Evolutionary conservation across 169 alveolate species (phyloP), one percentile per base, ranked within the genome.

Genomic region (Theileria annulata): DNA sequence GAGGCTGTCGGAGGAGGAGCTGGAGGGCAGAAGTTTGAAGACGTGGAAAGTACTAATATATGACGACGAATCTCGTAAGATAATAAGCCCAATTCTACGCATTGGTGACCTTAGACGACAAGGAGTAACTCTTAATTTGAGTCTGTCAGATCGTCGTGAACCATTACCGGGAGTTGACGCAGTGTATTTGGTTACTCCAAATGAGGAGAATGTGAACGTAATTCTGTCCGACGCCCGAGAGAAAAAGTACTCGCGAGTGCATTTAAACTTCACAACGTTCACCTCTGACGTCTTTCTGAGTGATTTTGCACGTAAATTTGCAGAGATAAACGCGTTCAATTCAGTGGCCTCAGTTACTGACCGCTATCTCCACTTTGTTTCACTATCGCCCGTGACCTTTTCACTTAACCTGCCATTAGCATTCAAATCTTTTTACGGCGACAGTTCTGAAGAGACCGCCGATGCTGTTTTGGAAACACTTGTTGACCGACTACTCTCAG

Each of bases 111-210:
- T 94, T 71, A 82, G 97, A 33, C 91, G 81, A 48, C 95, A 90
- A 68, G 96, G 96, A 28, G 95, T 94, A 35, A 92, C 97, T 58
- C 79, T 94, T 60, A 92, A 92, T 79, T 68, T 94, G 69, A 74
- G 84, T 28, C 54, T 94, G 48, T 76, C 78, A 37, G 89, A 91
- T 19, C 82, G 80, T 66, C 85, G 93, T 49, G 86, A 85, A 15
- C 49, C 86, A 12, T 80, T 94, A 31, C 96, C 95, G 13, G 95
- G 93, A n/a, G 97, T 94, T 15, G 94, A 94, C 68, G 96, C 95
- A 23, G 87, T 94, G n/a, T 94, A 94, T 78, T 73, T 90, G 19
- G 73, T 90, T 35, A 87, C 78, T 17, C 88, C 87, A 19, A 85
- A 74, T 15, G 88, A 84, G 60, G 90, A 87, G 60, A 90, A 87